Conservation (phyloP, 1,284 basidiomycete species). For the Sanghuangporus weigelae region DNA sequence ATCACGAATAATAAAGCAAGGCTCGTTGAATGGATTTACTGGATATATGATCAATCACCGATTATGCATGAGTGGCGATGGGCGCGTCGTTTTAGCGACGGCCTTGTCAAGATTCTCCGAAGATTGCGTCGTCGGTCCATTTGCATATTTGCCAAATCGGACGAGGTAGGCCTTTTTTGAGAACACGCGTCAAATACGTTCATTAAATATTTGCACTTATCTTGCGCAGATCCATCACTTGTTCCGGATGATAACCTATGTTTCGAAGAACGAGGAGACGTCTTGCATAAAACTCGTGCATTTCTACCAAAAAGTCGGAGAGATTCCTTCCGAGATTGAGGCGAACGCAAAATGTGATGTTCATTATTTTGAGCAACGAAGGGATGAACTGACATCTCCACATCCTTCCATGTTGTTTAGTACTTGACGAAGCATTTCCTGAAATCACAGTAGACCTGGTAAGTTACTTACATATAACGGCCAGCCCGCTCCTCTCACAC, state of each 20-base stretch:
- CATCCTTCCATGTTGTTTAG: slow-evolving; percentile 8
- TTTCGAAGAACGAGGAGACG: slow-evolving; percentile 61
- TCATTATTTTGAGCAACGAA: slow-evolving; percentile 15
- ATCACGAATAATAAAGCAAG: slow-evolving; percentile 47
- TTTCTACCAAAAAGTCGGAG: slow-evolving; percentile 47
- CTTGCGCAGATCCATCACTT: slow-evolving; percentile 49
- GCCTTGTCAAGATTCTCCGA: slow-evolving; percentile 30
- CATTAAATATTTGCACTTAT: neutral
- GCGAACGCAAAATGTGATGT: slow-evolving; percentile 54
- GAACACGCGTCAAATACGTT: neutral
- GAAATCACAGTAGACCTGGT: slow-evolving; percentile 26
- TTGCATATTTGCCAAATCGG: neutral
- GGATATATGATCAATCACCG: slow-evolving; percentile 59
- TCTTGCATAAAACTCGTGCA: slow-evolving; percentile 62
- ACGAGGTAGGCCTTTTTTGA: neutral
- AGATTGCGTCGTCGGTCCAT: neutral
- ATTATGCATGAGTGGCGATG: slow-evolving; percentile 34
- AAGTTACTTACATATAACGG: slow-evolving; percentile 1
- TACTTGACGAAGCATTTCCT: slow-evolving; percentile 24
- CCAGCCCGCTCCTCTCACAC: neutral
- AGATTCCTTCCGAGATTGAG: slow-evolving; percentile 54
- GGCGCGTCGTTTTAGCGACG: slow-evolving; percentile 37
- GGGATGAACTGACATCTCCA: neutral
- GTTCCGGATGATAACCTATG: slow-evolving; percentile 60
- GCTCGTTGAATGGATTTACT: slow-evolving; percentile 49